A percentile compares a stretch with the other conserved stretches of the same genome.
Conservation (phyloP, 2,329 filamentous ascomycete species). For the Clonostachys solani region DNA sequence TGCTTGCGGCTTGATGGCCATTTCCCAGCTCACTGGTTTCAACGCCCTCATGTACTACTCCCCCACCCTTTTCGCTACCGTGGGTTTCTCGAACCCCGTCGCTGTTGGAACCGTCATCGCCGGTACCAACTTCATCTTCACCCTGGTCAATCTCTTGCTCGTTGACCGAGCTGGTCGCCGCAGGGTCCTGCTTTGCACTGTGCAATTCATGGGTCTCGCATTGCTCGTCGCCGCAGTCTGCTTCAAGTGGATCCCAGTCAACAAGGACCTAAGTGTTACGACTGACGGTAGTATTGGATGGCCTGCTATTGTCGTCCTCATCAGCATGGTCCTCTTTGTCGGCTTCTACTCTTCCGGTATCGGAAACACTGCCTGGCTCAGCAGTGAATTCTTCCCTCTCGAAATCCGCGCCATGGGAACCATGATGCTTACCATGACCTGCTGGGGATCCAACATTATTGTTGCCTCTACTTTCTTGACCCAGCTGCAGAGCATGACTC, state of each 20-base stretch:
- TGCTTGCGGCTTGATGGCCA: slow-evolving; percentile 37
- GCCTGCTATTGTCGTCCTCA: not conserved
- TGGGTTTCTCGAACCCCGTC: slow-evolving; percentile 25
- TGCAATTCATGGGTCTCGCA: not conserved
- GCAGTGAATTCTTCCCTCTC: slow-evolving; percentile 16
- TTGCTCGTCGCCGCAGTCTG: not conserved
- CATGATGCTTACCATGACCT: slow-evolving; percentile 37
- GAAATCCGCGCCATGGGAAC: slow-evolving; percentile 39
- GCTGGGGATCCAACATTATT: slow-evolving; percentile 32
- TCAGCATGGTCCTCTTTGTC: slow-evolving; percentile 10
- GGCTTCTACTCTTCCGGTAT: slow-evolving; percentile 13
- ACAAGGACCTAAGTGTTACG: slow-evolving; percentile 6
- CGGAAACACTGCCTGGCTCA: slow-evolving; percentile 12
- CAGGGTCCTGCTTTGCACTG: not conserved
- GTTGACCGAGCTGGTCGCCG: not conserved
- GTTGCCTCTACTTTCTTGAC: not conserved
- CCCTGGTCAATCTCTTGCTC: not conserved
- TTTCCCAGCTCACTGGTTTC: slow-evolving; percentile 18
- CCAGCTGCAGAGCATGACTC: not conserved
- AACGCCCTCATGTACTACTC: slow-evolving; percentile 16
- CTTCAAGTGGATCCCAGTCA: not conserved
- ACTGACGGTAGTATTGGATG: slow-evolving; percentile 22
- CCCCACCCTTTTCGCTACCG: slow-evolving; percentile 11
- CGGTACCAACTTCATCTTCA: not conserved
- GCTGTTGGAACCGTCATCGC: slow-evolving; percentile 11